phyloP scores from a whole-genome alignment of 2,329 filamentous ascomycete genomes.

The Teratosphaeria destructans region DNA sequence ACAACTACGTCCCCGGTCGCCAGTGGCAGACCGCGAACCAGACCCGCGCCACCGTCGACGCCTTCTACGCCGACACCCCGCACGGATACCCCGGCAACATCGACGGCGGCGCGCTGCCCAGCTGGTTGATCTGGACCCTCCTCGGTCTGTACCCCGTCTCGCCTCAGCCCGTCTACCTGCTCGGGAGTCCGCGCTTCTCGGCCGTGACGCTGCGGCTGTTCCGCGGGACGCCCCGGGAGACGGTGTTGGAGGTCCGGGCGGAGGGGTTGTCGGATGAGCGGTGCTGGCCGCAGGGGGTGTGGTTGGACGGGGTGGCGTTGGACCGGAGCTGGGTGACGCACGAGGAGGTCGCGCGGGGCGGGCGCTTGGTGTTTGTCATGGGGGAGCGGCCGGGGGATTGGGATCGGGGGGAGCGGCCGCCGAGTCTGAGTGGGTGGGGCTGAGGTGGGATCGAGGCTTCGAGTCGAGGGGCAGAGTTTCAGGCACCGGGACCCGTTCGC shows the following conservation, averaged over 20 bases:
- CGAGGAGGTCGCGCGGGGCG: background rate
- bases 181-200: background rate
- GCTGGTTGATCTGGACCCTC: constrained; percentile 25
- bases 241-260: background rate
- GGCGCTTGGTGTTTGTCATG: background rate
- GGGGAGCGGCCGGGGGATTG: background rate
- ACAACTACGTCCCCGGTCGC: constrained; percentile 49
- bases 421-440: background rate
- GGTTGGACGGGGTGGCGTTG: background rate
- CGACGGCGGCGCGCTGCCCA: constrained; percentile 63
- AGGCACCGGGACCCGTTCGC: too few species aligned
- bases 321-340: background rate
- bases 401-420: background rate
- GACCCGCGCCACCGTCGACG: constrained; percentile 47
- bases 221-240: background rate
- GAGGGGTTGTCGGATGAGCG: background rate
- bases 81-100: constrained; percentile 56
- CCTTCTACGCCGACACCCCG: constrained; percentile 45
- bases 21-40: constrained; percentile 51
- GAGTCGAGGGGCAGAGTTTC: too few species aligned
- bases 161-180: background rate
- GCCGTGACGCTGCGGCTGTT: background rate
- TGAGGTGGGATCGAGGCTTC: background rate
- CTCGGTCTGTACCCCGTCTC: background rate
- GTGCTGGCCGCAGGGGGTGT: background rate